Base-by-base conservation (phyloP, 805 yeast genomes). In the Huiozyma naganishii region DNA sequence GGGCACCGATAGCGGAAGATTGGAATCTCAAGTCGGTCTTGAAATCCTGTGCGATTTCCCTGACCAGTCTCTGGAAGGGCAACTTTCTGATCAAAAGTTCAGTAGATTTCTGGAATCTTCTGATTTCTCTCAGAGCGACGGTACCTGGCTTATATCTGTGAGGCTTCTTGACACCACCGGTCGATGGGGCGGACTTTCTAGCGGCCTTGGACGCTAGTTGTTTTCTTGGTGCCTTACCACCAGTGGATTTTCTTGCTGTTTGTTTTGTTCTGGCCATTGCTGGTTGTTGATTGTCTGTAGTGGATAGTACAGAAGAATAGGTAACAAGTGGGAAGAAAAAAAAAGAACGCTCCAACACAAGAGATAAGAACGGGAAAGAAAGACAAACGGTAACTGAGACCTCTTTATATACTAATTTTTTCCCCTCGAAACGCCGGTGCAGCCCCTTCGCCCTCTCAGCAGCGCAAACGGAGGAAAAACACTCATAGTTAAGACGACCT, bases 101-200 rank as follows among this genome's bases (percentile, higher is more conserved):
- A 57, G 97, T 89, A 48, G 95, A 83, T 67, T 87, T 85, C 74
- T 90, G 97, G 76, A 89, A 90, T 77, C 94, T 83, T 77, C 96
- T 83, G 65, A 92, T 86, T 75, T 90, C 97, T 74, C 95, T 82
- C 68, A 87, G 77, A 51, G 97, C 97, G 62, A 83, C 92, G 64
- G 92, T 85, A 80, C 95, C 95, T 72, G 95, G 95, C 84, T 83
- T 83, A 76, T 85, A 86, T 83, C 95, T 84, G 80, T 84, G 94
- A 52, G 92, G 92, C 70, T 83, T 83, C 80, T 83, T 83, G 60
- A 84, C 92, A 81, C 94, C 94, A 67, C 92, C 92, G 50, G 88
- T 76, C 44, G 86, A 75, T 79, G 94, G 94, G 42, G 94, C 94
- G 36, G 92, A 83, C 66, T 83, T 83, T 83, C 94, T 83, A 52